Conservation (phyloP, 1,284 basidiomycete genomes). For the Mycena sp. region DNA sequence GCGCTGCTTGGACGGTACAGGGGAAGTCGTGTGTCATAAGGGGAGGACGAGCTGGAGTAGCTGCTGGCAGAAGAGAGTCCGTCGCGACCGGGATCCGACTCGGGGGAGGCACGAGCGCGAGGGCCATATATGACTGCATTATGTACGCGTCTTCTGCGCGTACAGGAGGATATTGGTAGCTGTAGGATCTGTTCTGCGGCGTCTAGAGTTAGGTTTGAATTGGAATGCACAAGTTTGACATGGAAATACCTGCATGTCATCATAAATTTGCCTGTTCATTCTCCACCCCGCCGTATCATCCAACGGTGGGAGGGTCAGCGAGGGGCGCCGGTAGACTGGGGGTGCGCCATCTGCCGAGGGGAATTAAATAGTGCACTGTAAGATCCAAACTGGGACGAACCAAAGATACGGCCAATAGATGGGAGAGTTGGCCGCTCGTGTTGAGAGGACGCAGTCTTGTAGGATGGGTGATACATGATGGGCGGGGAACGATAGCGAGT, state of each 20-base stretch:
- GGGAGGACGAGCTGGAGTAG: constrained; percentile 29
- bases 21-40: constrained; percentile 18
- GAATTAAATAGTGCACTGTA: not conserved
- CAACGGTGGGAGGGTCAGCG: constrained; percentile 35
- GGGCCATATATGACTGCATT: constrained; percentile 22
- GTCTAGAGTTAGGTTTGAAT: not conserved
- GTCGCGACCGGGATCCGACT: constrained; percentile 29
- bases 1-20: constrained; percentile 29
- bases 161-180: not conserved
- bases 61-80: constrained; percentile 29
- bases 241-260: constrained; percentile 19
- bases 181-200: constrained; percentile 5
- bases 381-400: constrained; percentile 8
- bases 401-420: constrained; percentile 39
- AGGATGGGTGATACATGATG: constrained; percentile 29
- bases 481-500: not conserved
- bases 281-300: constrained; percentile 21
- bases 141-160: constrained; percentile 23
- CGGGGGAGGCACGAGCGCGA: constrained; percentile 20
- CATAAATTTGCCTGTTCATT: constrained; percentile 13
- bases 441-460: constrained; percentile 14
- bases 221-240: not conserved
- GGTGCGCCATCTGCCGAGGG: constrained; percentile 10
- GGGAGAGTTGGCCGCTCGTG: constrained; percentile 36
- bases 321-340: constrained; percentile 27